Base-by-base conservation (phyloP, 2,329 filamentous ascomycete species). In the Alternaria ventricosa region DNA sequence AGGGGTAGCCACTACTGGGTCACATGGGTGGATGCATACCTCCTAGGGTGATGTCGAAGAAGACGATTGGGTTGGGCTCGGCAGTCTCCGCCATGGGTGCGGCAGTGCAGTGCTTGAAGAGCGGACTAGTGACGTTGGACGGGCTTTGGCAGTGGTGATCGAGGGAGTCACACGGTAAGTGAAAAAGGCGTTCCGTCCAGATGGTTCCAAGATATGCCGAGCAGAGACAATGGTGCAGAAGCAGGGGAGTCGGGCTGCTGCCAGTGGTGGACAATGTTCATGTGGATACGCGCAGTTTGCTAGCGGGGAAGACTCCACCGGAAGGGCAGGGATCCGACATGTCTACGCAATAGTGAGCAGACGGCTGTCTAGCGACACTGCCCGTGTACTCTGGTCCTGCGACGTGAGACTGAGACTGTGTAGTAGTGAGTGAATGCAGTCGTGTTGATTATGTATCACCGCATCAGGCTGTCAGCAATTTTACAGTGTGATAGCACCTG, bases 11-110 rank as follows among this genome's bases (percentile, higher is more conserved):
- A 46, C 41, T 25, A 50, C 20, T 30, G 33, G 59, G 45, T 41
- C 47, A 53, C n/a, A 46, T 45, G 25, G 49, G 50, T 51, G 61
- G 45, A 47, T 25, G 50, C 87, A 77, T 80, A 92, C 91, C 91
- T 84, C 92, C 92, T 61, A 96, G 84, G 5, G 92, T 92, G 64
- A 93, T 87, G 79, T 94, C 91, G 80, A 93, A 92, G 83, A 94
- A 92, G 70, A 90, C 88, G 74, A 86, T 78, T 65, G 84, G 83
- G 67, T 86, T 84, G 56, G 74, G 69, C 59, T 78, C 74, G 62
- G 71, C 60, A 58, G 75, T 36, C 44, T 76, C 75, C 67, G 77
- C 72, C 78, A 79, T 79, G 70, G 68, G 56, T 75, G 75, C 68
- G 72, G 73, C 74, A 65, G 73, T 75, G 75, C 71, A 73, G 28